These are phyloP conservation scores for Suhomyces atakaporum DNA, from an alignment of 1,139 yeast genomes.

Conservation along the genomic window DNA sequence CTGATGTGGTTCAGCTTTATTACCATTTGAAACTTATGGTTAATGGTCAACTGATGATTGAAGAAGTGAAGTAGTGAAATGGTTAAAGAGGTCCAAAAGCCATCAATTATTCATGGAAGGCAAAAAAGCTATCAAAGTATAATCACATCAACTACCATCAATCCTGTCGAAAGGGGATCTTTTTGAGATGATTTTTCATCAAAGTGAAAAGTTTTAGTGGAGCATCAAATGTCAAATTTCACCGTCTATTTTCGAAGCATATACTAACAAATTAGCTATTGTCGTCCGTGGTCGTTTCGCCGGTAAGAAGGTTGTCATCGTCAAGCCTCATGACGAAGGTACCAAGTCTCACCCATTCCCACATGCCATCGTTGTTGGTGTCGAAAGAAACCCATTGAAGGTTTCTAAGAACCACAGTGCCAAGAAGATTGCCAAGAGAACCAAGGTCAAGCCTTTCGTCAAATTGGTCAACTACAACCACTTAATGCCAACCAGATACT, in stretches of 20 bases:
- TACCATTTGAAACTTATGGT: no score
- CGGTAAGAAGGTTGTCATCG: slow-evolving; percentile 99
- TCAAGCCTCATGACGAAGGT: slow-evolving; percentile 98
- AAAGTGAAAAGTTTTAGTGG: neutral
- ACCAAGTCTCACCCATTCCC: slow-evolving; percentile 99
- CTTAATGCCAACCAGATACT: slow-evolving; percentile 99
- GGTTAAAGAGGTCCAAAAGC: neutral
- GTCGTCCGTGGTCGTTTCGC: slow-evolving; percentile 99
- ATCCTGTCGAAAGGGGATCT: neutral
- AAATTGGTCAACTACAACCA: slow-evolving; percentile 99
- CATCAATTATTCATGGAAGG: neutral
- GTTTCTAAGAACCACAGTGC: slow-evolving; percentile 94
- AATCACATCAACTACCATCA: no score
- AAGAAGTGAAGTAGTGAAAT: no score
- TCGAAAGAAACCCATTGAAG: slow-evolving; percentile 98
- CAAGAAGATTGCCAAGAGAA: slow-evolving; percentile 96
- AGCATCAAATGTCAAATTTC: neutral
- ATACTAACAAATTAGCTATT: slow-evolving; percentile 71
- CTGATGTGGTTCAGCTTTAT: no score
- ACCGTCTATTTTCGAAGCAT: neutral
- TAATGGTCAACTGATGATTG: no score
- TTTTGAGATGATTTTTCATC: neutral
- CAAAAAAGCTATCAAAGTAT: no score
- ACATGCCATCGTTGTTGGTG: slow-evolving; percentile 99
- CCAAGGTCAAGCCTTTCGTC: slow-evolving; percentile 98